Evolutionary conservation across 106 monocot genomes (phyloP), one percentile per base, ranked within the genome.

Genomic region (Dendrobium officinale): DNA sequence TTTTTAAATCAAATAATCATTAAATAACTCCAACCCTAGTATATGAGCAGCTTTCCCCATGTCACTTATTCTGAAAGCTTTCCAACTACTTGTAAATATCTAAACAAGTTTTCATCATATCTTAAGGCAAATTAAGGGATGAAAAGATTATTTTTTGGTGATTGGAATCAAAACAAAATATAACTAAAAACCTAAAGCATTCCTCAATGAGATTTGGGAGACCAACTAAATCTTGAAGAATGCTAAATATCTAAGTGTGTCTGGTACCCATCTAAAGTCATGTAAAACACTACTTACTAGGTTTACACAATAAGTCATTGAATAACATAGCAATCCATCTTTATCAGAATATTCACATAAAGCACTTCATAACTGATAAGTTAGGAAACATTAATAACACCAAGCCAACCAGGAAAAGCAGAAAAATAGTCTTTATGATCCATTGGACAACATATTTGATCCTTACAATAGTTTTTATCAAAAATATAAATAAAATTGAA

Each of bases 401-500:
- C 33, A 31, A 10, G 17, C 17, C 17, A 73, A 73, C 13, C 5
- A 77, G 54, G 27, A 55, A 49, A 42, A 58, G 42, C 31, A 43
- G 26, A 42, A 81, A 31, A 74, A 4, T 48, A 44, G 27, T 20
- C 0, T 20, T 29, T 22, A 59, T 4, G 6, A 72, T 72, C 6
- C 73, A 73, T 80, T 74, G 43, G 74, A 74, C 43, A n/a, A 22
- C 44, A 70, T 40, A 70, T 33, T 70, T 16, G 9, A 70, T 29
- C 11, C 29, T 70, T 33, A 37, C 37, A 70, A 1, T 70, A 70
- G 70, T 70, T 37, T 33, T 22, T 15, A 29, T 33, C 37, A 37
- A 37, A 70, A 70, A 47, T 6, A 43, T 27, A 54, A 54, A 77
- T 54, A 37, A 78, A 41, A 78, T 16, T 4, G 67, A 49, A 82